These are phyloP conservation scores for Uronychia setigera DNA, from an alignment of 73 alveolate species.

Conservation along the genomic window DNA sequence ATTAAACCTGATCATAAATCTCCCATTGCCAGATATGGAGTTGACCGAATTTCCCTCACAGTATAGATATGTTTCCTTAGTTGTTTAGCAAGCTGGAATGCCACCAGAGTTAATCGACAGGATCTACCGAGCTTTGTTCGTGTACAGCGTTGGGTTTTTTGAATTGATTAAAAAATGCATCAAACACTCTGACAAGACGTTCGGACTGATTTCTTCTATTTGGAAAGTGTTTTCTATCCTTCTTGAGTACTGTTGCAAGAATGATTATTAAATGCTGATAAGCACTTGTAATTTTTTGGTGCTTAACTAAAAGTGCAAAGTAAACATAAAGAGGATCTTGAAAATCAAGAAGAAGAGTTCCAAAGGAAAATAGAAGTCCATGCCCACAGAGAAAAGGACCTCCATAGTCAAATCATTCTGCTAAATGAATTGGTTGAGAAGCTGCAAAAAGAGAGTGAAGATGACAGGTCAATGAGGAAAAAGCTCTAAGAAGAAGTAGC, in stretches of 20 bases:
- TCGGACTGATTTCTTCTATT: not conserved
- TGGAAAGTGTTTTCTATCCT: not conserved
- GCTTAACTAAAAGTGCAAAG: not conserved
- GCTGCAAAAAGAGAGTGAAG: constrained; percentile 30
- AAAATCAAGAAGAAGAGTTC: constrained; percentile 58
- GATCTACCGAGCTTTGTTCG: constrained; percentile 56
- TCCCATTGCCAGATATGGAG: constrained; percentile 49
- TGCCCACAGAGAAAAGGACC: constrained; percentile 23
- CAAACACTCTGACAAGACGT: constrained; percentile 43
- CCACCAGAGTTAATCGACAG: constrained; percentile 49
- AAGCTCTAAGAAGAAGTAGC: constrained; percentile 55
- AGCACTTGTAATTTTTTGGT: not conserved
- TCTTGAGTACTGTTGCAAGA: not conserved
- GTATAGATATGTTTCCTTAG: not conserved
- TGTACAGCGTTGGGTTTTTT: constrained; percentile 62
- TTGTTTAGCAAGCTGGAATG: constrained; percentile 60
- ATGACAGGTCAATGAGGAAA: constrained; percentile 28
- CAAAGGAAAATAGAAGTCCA: constrained; percentile 48
- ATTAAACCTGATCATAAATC: constrained; percentile 14
- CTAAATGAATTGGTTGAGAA: constrained; percentile 20
- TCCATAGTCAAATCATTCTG: constrained; percentile 32
- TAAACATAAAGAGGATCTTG: constrained; percentile 5
- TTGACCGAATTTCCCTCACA: constrained; percentile 50
- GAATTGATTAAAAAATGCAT: constrained; percentile 34
- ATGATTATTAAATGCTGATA: not conserved